Evolutionary conservation across 1,284 basidiomycete genomes (phyloP).

Genomic region (Cystobasidiaceae sp.): DNA sequence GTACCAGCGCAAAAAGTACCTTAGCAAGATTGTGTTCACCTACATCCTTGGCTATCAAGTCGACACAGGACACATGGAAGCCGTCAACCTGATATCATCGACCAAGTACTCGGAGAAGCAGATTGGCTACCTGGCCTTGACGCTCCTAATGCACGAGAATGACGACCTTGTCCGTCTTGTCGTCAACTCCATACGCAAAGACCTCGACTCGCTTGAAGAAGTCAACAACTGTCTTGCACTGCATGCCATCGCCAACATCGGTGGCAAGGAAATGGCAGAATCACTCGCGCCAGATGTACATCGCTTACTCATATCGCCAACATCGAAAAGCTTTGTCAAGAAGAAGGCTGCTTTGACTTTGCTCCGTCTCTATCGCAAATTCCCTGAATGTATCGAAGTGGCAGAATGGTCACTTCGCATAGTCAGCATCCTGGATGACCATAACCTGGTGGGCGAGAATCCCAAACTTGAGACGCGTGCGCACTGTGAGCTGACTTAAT

Average conservation of each 20-base stretch:
- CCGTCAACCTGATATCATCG: constrained; percentile 94
- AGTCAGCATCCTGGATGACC: constrained; percentile 89
- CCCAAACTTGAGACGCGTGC: not conserved
- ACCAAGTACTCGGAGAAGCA: constrained; percentile 98
- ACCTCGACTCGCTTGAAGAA: constrained; percentile 90
- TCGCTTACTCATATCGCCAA: constrained; percentile 88
- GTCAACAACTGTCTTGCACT: constrained; percentile 93
- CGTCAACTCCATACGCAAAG: constrained; percentile 96
- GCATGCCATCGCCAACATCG: constrained; percentile 97
- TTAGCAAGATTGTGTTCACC: constrained; percentile 91
- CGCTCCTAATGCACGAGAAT: constrained; percentile 96
- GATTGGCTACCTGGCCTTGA: constrained; percentile 97
- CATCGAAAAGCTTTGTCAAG: constrained; percentile 90
- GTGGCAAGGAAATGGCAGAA: constrained; percentile 97
- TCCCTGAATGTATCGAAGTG: constrained; percentile 86
- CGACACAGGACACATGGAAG: constrained; percentile 98
- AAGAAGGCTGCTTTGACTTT: constrained; percentile 97
- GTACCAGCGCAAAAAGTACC: constrained; percentile 96
- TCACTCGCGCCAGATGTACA: constrained; percentile 89
- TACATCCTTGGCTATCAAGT: constrained; percentile 99
- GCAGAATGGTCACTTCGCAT: constrained; percentile 94
- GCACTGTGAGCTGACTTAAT: not conserved
- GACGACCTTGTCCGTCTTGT: constrained; percentile 92
- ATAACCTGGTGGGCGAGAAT: constrained; percentile 62
- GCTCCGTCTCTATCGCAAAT: constrained; percentile 88